Base-by-base conservation (phyloP, 495 filamentous ascomycete species). In the Penicillium flavigenum region DNA sequence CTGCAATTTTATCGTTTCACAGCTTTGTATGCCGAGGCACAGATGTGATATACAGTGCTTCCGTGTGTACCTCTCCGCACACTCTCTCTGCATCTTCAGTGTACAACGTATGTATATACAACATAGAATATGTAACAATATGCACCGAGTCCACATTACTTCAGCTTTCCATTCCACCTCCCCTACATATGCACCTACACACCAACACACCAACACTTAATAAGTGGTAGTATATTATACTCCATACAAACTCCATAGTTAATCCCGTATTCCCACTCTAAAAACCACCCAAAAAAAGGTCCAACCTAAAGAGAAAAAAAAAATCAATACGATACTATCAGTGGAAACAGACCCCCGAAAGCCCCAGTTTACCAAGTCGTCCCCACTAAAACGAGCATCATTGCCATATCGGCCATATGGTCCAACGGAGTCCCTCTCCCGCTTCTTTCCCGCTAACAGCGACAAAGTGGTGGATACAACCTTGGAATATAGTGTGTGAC, bases 41-140 rank as follows among this genome's bases (percentile, higher is more conserved):
- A 31, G 32, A 47, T 55, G 53, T 55, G 53, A 55, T 55, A 55
- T 55, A 55, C 43, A 55, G 42, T 42, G 27, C 51, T 20, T 42
- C 51, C 38, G 27, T 17, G 17, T n/a, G 29, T 32, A 48, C 5
- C 19, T 11, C 31, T 19, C 19, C 20, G n/a, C n/a, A 20, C 29
- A 36, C 29, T 20, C 46, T 11, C 12, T 4, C 27, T 31, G 6
- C 44, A 24, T 47, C 5, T 16, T 27, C 12, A 27, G 16, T 3
- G 45, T 47, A 31, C 44, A n/a, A 46, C 44, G 10, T 27, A 16
- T 24, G 16, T 24, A 5, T 24, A 27, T n/a, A 26, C 22, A 16
- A 22, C 4, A 45, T 43, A 16, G 5, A n/a, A 14, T 38, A 7
- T 39, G 16, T 39, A 38, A 4, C 17, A 51, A 24, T 51, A 16